Base-by-base conservation (phyloP, 2,329 filamentous ascomycete genomes). In the Penicillium sp. region DNA sequence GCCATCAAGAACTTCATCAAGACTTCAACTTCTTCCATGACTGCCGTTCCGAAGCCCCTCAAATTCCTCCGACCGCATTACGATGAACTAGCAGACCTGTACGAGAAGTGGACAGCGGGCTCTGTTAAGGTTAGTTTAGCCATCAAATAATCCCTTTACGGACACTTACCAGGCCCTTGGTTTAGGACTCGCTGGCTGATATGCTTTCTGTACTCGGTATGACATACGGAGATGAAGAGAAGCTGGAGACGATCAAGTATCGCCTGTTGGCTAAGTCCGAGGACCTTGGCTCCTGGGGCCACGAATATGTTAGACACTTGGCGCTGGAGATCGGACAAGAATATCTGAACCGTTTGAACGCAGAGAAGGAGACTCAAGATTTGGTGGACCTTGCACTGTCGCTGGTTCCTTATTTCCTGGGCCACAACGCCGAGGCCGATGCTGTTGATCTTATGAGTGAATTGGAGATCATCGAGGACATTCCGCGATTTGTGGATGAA, bases 21-120 rank as follows among this genome's bases (percentile, higher is more conserved):
- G 82, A 99, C 94, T 53, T 96, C 94, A 57, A 99, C 94, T 64
- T 97, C 92, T 56, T 99, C 95, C 44, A 99, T 99, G 94, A 99
- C 94, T 47, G 94, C 94, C 57, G 94, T 99, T 59, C 94, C 95
- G 23, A 99, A 99, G 79, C 94, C 94, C 31, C 84, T 99, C 68
- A 99, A 99, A 78, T 99, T 99, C 75, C 85, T 99, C 61, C 86
- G 94, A 79, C 94, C 93, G 65, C 93, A 99, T 77, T 99, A 97
- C 79, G 89, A 95, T 77, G 86, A 89, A 54, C 82, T 99, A 71
- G 89, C 89, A 60, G 89, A 89, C 74, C 81, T 92, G 26, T 96
- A 97, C 79, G 92, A 96, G 57, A 85, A 88, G 73, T 99, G 95
- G 94, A 83, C 89, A 4, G 83, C 84, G 54, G 86, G 91, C 61